A percentile compares a stretch with the other conserved stretches of the same genome.
Conservation (phyloP, 2,329 filamentous ascomycete genomes). For the Leptographium procerum region DNA sequence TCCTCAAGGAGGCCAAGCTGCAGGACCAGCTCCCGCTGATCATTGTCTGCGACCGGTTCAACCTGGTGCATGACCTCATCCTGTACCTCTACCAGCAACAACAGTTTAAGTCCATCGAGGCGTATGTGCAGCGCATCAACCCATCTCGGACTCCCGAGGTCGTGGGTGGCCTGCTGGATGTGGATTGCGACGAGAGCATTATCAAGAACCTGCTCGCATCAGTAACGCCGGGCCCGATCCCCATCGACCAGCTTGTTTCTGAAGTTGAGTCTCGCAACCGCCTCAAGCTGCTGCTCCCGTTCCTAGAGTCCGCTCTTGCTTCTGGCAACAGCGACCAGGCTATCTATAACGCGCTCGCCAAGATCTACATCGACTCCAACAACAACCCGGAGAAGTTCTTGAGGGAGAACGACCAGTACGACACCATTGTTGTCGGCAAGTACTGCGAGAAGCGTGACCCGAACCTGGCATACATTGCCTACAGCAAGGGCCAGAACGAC, state of each 20-base stretch:
- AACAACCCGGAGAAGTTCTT: conserved; percentile 97
- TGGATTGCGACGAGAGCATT: conserved; percentile 92
- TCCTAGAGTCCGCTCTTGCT: conserved; percentile 84
- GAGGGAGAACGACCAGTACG: conserved; percentile 94
- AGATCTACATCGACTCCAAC: conserved; percentile 99
- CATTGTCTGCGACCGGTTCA: conserved; percentile 98
- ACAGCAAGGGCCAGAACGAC: conserved; percentile 94
- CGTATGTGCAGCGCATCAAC: conserved; percentile 96
- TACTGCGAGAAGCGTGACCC: conserved; percentile 99
- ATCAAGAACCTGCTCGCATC: conserved; percentile 86
- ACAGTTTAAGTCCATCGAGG: conserved; percentile 97
- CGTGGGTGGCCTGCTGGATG: conserved; percentile 84
- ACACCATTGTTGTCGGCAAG: conserved; percentile 83
- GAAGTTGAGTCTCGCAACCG: conserved; percentile 96
- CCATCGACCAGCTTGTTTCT: conserved; percentile 83
- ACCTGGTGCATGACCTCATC: conserved; percentile 94
- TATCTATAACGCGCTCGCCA: conserved; percentile 92
- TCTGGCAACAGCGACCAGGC: conserved; percentile 92
- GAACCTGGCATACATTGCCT: conserved; percentile 88
- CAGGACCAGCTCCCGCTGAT: conserved; percentile 91
- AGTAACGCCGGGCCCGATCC: conserved; percentile 73
- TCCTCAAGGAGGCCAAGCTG: conserved; percentile 90
- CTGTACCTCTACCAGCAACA: conserved; percentile 98
- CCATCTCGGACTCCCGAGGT: conserved; percentile 83
- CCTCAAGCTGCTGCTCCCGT: conserved; percentile 87